Conservation (phyloP, 306 rosid species). For the Prosopis cineraria region DNA sequence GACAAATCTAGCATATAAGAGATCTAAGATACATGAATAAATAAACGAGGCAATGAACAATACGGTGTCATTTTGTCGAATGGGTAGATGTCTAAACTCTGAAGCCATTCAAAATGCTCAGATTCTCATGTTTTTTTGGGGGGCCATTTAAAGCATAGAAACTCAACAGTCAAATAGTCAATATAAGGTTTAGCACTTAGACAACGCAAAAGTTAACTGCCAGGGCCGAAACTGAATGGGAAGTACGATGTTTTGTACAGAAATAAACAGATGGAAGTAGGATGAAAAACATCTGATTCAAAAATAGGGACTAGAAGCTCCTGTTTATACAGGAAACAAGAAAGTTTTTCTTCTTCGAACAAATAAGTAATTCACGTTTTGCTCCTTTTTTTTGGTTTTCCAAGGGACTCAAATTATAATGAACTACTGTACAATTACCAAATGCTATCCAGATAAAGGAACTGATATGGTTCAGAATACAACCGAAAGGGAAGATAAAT, state of each 20-base stretch:
- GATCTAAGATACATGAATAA: neutral
- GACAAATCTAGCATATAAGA: neutral
- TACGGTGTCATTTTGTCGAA: neutral
- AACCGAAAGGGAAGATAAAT: neutral
- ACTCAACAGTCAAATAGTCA: neutral
- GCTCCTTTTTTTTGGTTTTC: neutral
- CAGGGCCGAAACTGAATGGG: neutral
- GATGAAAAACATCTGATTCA: neutral
- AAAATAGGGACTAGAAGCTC: neutral
- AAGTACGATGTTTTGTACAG: neutral
- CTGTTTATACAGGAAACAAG: neutral
- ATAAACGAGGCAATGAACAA: neutral
- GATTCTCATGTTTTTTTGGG: neutral
- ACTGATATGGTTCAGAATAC: neutral
- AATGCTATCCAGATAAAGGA: neutral
- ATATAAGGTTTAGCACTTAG: neutral
- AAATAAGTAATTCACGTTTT: neutral
- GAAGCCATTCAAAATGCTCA: neutral
- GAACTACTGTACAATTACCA: neutral
- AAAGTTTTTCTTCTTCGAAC: neutral
- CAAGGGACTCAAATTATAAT: neutral
- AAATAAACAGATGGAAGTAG: neutral
- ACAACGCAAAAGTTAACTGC: neutral
- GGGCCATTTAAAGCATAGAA: neutral
- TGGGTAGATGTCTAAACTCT: neutral